Evolutionary conservation across 805 yeast genomes (phyloP), one percentile per base, ranked within the genome.

Genomic region (Ogataea minuta): DNA sequence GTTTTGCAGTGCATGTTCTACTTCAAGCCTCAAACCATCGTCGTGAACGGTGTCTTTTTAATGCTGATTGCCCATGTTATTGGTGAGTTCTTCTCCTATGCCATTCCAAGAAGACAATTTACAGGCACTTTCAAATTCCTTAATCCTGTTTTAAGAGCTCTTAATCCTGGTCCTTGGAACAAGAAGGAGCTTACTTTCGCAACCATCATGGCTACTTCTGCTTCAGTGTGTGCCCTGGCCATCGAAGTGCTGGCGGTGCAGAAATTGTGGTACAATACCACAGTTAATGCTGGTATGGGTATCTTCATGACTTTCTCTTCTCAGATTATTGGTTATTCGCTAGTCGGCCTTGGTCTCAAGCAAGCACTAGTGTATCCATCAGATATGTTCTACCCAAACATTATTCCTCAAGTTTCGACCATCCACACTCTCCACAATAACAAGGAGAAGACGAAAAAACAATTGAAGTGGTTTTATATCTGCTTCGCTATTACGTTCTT

Each of bases 121-220:
- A n/a, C n/a, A 41, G 48, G 48, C n/a, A 40, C 7, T 30, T 43
- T 49, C 27, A 47, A 39, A 28, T 51, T 48, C 41, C 35, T 57
- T 19, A 70, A 68, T 44, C 21, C 21, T 6, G 21, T 19, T 19
- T 8, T 49, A 24, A 46, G 39, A 28, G 50, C 47, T 41, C 35
- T 37, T 16, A 37, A 37, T 31, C 76, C 74, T 3, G 72, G 71
- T 21, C 73, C 74, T 9, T 71, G 68, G 65, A 63, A 57, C 47
- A 53, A 55, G 41, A 71, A 71, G 50, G 76, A 71, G 50, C 73
- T 70, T 58, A 67, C 59, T 23, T 55, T 70, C 11, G 63, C 72
- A 6, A 52, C 70, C 20, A 63, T 64, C 52, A 64, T 54, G 50
- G 56, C 65, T 13, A 55, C 59, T 7, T 54, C 68, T 19, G 63